phyloP scores from a whole-genome alignment of 352 stramenopile species.

The Globisporangium solare region DNA sequence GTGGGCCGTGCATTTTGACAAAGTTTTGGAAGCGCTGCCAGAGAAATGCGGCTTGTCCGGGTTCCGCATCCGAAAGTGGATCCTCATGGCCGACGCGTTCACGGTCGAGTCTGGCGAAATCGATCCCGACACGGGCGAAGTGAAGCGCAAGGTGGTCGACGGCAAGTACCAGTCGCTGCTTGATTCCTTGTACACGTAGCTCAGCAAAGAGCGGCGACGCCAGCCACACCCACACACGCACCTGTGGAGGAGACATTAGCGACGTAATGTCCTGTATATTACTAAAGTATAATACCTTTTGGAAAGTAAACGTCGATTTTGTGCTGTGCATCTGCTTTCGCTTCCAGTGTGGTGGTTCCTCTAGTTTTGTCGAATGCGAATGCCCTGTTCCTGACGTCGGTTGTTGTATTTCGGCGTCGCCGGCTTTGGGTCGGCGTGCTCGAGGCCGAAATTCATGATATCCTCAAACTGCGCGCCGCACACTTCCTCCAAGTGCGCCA shows the following conservation, averaged over 20 bases:
- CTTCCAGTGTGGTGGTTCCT: not conserved
- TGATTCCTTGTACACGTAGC: slow-evolving; percentile 69
- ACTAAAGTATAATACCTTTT: slow-evolving; percentile 16
- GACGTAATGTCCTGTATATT: slow-evolving; percentile 16
- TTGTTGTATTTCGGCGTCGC: slow-evolving; percentile 18
- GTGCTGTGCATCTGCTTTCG: not conserved
- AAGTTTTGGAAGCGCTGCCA: slow-evolving; percentile 46
- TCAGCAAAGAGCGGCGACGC: not conserved
- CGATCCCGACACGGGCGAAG: slow-evolving; percentile 55
- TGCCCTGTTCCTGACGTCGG: slow-evolving; percentile 76
- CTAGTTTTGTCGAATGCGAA: slow-evolving; percentile 77
- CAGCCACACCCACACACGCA: not conserved
- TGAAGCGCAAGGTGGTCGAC: slow-evolving; percentile 59
- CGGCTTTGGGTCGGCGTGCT: slow-evolving; percentile 62
- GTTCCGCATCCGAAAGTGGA: slow-evolving; percentile 73
- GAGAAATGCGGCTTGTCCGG: slow-evolving; percentile 45
- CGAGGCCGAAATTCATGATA: slow-evolving; percentile 55
- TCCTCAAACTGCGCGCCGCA: slow-evolving; percentile 51
- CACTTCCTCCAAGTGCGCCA: slow-evolving; percentile 57
- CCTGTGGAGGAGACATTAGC: not conserved
- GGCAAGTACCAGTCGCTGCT: slow-evolving; percentile 70
- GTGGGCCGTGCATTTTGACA: slow-evolving; percentile 77
- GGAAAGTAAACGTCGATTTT: not conserved
- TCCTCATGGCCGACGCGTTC: slow-evolving; percentile 67
- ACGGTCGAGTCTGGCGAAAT: slow-evolving; percentile 64